These are phyloP conservation scores for Benincasa hispida DNA, from an alignment of 306 rosid genomes.

Conservation along the genomic window DNA sequence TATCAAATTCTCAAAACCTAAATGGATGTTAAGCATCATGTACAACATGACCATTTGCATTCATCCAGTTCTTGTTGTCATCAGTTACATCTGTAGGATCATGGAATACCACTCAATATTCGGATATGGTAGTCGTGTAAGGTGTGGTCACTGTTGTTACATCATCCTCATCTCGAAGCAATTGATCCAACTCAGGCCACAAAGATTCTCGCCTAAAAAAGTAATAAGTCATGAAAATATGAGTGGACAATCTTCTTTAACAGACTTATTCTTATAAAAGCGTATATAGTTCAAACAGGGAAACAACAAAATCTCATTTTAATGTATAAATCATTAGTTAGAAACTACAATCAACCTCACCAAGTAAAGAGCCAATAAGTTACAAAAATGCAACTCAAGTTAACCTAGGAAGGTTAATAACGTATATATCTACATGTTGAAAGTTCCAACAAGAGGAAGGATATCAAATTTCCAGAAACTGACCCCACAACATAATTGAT, in stretches of 20 bases:
- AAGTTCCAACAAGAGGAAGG: conserved; percentile 13
- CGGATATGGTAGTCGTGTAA: conserved; percentile 73
- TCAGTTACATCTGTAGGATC: conserved; percentile 38
- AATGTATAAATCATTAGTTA: neutral
- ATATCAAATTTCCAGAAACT: conserved; percentile 21
- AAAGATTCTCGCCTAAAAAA: conserved; percentile 65
- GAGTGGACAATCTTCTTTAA: neutral
- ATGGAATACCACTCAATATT: conserved; percentile 58
- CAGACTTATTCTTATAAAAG: too few species aligned
- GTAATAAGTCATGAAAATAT: conserved; percentile 1
- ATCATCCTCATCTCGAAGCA: too few species aligned
- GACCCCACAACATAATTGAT: conserved; percentile 97
- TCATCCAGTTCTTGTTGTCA: too few species aligned
- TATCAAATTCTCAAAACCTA: neutral
- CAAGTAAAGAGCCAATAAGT: neutral
- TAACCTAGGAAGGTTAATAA: conserved; percentile 9
- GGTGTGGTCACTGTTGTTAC: conserved; percentile 68
- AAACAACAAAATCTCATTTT: neutral
- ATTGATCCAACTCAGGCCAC: conserved; percentile 87
- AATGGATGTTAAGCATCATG: too few species aligned
- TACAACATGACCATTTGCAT: too few species aligned
- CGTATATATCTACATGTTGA: conserved; percentile 4
- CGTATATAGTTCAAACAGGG: too few species aligned
- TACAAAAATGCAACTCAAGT: neutral
- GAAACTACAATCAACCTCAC: neutral